Percentiles rank a stretch among this genome's conserved stretches.
phyloP scores from a whole-genome alignment of 1,284 basidiomycete genomes.

The Tilletia walkeri region DNA sequence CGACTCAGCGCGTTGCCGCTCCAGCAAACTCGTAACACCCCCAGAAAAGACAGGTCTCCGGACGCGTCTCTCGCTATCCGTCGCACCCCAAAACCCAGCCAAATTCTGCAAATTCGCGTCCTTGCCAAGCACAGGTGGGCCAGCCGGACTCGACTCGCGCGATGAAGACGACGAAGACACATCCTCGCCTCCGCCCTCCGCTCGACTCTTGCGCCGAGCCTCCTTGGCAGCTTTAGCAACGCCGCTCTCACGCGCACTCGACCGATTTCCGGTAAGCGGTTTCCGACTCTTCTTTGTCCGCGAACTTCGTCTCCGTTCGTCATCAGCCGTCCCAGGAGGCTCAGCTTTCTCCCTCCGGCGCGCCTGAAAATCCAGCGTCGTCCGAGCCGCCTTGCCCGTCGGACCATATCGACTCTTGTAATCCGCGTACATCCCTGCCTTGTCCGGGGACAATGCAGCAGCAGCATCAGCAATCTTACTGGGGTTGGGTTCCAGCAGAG shows the following conservation, averaged over 20 bases:
- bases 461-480: not conserved
- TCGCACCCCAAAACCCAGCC: constrained; percentile 52
- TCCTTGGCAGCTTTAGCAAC: too few relatives aligned
- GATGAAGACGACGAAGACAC: not conserved
- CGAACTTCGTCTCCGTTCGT: constrained; percentile 10
- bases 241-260: too few relatives aligned
- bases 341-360: constrained; percentile 16
- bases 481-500: not conserved
- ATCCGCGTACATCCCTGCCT: not conserved
- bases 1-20: constrained; percentile 31
- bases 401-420: constrained; percentile 2
- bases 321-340: constrained; percentile 9
- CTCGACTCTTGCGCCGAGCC: too few relatives aligned
- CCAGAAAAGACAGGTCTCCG: constrained; percentile 27
- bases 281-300: not conserved
- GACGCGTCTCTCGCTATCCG: constrained; percentile 39
- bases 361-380: constrained; percentile 16
- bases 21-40: constrained; percentile 8
- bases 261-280: too few relatives aligned
- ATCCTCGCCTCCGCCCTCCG: too few relatives aligned
- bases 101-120: constrained; percentile 51
- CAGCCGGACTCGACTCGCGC: constrained; percentile 28
- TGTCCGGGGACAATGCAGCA: too few relatives aligned
- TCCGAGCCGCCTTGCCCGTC: constrained; percentile 12
- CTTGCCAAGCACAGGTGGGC: constrained; percentile 53